Evolutionary conservation across 73 alveolate species (phyloP).

Genomic region (Stentor roeselii): DNA sequence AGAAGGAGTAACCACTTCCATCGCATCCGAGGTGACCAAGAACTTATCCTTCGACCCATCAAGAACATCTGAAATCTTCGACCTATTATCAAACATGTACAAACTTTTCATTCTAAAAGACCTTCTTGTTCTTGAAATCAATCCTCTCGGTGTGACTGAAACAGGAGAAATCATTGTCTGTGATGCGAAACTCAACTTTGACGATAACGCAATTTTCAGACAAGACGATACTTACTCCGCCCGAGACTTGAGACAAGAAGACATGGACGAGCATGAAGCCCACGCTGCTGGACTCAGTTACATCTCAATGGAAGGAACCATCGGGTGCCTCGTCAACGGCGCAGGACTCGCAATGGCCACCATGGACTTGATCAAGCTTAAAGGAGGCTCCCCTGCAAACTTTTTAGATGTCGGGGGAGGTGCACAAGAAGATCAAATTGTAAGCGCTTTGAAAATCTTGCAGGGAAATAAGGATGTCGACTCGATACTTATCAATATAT

Average conservation of each 20-base stretch:
- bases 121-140: slow-evolving; percentile 68
- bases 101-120: slow-evolving; percentile 61
- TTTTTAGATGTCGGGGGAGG: slow-evolving; percentile 94
- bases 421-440: slow-evolving; percentile 65
- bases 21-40: slow-evolving; percentile 34
- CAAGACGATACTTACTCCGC: slow-evolving; percentile 61
- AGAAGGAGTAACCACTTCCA: slow-evolving; percentile 39
- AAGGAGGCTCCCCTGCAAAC: slow-evolving; percentile 94
- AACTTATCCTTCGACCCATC: slow-evolving; percentile 30
- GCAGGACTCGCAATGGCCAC: slow-evolving; percentile 99
- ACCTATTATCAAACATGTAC: slow-evolving; percentile 31
- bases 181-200: slow-evolving; percentile 80
- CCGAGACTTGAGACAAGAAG: slow-evolving; percentile 72
- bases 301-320: slow-evolving; percentile 63
- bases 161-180: slow-evolving; percentile 54
- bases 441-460: slow-evolving; percentile 62
- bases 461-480: slow-evolving; percentile 70
- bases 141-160: slow-evolving; percentile 66
- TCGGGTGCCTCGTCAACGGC: slow-evolving; percentile 96
- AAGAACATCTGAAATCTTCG: slow-evolving; percentile 23
- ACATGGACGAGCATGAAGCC: slow-evolving; percentile 63
- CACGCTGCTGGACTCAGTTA: slow-evolving; percentile 51
- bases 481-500: slow-evolving; percentile 87
- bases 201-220: slow-evolving; percentile 87
- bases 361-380: slow-evolving; percentile 62